Conservation (phyloP, 192 early-diverging fungal genomes). For the Backusella macrospora region DNA sequence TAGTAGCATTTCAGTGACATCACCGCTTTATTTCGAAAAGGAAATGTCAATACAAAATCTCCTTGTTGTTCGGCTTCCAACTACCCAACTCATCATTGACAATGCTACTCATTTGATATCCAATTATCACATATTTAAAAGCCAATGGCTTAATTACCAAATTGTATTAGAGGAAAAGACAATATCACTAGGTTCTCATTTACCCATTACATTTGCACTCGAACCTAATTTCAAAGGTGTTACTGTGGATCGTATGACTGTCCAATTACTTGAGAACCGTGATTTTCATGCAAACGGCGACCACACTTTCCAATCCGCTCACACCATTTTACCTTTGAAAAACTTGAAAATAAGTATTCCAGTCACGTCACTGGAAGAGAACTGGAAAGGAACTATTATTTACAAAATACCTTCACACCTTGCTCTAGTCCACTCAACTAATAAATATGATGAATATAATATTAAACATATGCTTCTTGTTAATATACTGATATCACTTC, state of each 20-base stretch:
- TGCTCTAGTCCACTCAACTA: constrained; percentile 1
- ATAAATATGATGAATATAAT: background rate
- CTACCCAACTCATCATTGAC: background rate
- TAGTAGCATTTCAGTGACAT: background rate
- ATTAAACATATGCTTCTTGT: background rate
- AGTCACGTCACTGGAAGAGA: background rate
- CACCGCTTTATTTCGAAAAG: background rate
- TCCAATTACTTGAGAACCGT: constrained; percentile 3
- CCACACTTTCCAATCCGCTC: background rate
- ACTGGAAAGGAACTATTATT: background rate
- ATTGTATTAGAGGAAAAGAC: constrained; percentile 10
- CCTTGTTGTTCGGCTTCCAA: background rate
- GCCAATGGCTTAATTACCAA: constrained; percentile 4
- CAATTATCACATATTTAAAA: background rate
- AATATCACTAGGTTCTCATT: background rate
- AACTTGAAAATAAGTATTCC: background rate
- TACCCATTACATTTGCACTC: constrained; percentile 7
- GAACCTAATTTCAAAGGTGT: background rate
- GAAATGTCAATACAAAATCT: background rate
- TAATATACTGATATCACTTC: background rate
- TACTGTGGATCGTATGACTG: background rate
- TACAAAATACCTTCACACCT: background rate
- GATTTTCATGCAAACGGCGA: background rate
- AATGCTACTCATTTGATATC: background rate
- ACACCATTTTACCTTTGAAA: background rate